These are phyloP conservation scores for Hymenotorrendiella dingleyae DNA, from an alignment of 2,329 filamentous ascomycete genomes.

Conservation along the genomic window DNA sequence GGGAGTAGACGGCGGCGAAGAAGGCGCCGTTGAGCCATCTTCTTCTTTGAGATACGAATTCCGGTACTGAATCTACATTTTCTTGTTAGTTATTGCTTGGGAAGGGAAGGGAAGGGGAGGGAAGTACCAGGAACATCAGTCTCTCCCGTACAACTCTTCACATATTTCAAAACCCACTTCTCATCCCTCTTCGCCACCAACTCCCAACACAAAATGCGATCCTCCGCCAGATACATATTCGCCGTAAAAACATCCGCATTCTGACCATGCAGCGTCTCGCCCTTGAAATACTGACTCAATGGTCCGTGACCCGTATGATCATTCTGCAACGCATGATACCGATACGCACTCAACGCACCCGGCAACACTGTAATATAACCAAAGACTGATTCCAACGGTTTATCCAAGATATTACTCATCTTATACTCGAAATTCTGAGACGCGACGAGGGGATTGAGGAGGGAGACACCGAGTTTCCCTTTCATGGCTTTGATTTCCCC, in stretches of 20 bases:
- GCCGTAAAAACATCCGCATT: slow-evolving; percentile 96
- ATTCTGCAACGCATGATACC: slow-evolving; percentile 93
- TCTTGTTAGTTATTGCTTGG: no score
- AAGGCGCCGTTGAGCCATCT: slow-evolving; percentile 98
- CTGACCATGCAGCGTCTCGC: slow-evolving; percentile 91
- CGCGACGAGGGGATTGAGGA: slow-evolving; percentile 90
- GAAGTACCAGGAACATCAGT: slow-evolving; percentile 92
- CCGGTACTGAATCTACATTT: slow-evolving; percentile 76
- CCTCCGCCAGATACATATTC: slow-evolving; percentile 90
- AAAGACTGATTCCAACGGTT: slow-evolving; percentile 93
- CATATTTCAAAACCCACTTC: slow-evolving; percentile 96
- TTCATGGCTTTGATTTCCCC: slow-evolving; percentile 98
- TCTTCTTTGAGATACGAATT: slow-evolving; percentile 94
- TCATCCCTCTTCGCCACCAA: slow-evolving; percentile 91
- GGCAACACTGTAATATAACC: slow-evolving; percentile 97
- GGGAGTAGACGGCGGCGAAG: slow-evolving; percentile 95
- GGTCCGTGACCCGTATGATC: slow-evolving; percentile 93
- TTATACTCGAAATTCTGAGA: slow-evolving; percentile 99
- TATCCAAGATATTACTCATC: slow-evolving; percentile 98
- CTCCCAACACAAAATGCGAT: slow-evolving; percentile 90
- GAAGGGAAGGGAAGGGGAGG: no score
- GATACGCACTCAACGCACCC: slow-evolving; percentile 89
- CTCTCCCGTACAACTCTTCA: slow-evolving; percentile 92
- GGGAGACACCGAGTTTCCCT: slow-evolving; percentile 72
- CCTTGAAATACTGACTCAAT: slow-evolving; percentile 97